Conservation (phyloP, 1,284 basidiomycete species). For the Heterobasidion occidentale region DNA sequence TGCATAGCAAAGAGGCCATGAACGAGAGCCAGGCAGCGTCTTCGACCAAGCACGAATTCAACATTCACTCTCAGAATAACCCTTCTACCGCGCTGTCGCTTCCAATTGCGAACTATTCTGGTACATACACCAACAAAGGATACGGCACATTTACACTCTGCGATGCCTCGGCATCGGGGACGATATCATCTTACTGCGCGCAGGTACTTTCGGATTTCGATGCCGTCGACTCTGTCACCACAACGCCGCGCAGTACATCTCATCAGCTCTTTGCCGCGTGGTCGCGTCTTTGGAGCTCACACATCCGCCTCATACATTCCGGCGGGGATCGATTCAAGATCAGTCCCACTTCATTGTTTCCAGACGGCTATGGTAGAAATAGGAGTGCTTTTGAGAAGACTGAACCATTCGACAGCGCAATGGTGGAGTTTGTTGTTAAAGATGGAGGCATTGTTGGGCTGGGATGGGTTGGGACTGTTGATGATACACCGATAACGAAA, state of each 20-base stretch:
- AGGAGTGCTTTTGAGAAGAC: slow-evolving; percentile 14
- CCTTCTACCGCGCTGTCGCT: background rate
- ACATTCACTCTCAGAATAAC: background rate
- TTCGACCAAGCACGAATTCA: background rate
- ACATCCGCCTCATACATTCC: slow-evolving; percentile 12
- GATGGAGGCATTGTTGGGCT: slow-evolving; percentile 12
- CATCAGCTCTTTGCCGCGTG: slow-evolving; percentile 11
- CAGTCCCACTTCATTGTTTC: slow-evolving; percentile 13
- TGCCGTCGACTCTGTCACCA: slow-evolving; percentile 4
- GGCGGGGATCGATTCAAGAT: slow-evolving; percentile 10
- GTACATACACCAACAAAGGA: slow-evolving; percentile 14
- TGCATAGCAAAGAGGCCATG: background rate
- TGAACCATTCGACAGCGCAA: background rate
- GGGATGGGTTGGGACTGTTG: slow-evolving; percentile 13
- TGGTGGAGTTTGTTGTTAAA: slow-evolving; percentile 12
- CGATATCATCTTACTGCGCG: slow-evolving; percentile 11
- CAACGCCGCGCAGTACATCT: background rate
- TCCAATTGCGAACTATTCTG: slow-evolving; percentile 12
- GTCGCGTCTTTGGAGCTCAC: slow-evolving; percentile 13
- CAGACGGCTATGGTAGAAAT: slow-evolving; percentile 17
- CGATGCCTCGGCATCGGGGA: slow-evolving; percentile 3
- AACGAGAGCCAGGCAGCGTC: background rate
- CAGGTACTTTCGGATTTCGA: slow-evolving; percentile 12
- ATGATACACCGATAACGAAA: background rate
- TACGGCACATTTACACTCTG: slow-evolving; percentile 17